Percentiles rank a stretch among this genome's conserved stretches.
These are phyloP conservation scores for Discostella stelligera DNA, from an alignment of 352 stramenopile species.

Conservation along the genomic window DNA sequence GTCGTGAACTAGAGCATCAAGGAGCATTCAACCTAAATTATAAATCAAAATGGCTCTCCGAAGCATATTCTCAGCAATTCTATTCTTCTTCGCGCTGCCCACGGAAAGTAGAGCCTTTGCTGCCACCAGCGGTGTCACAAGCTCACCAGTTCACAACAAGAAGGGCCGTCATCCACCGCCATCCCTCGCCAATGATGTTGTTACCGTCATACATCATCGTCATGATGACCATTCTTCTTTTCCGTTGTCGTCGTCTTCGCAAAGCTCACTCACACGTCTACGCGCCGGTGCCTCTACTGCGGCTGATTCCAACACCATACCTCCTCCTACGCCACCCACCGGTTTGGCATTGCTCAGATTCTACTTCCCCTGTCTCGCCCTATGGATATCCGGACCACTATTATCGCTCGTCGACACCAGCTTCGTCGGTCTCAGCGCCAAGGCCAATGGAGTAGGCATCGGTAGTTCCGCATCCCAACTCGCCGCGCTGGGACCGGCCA, in stretches of 20 bases:
- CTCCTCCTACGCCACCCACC: slow-evolving; percentile 21
- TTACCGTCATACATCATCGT: neutral
- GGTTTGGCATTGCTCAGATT: slow-evolving; percentile 60
- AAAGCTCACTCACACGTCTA: slow-evolving; percentile 13
- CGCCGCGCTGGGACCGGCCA: slow-evolving; percentile 68
- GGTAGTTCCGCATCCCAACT: slow-evolving; percentile 56
- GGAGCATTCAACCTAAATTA: neutral
- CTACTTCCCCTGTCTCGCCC: slow-evolving; percentile 79
- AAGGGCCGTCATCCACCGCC: too few relatives aligned
- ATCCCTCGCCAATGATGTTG: neutral
- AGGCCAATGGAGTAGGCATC: slow-evolving; percentile 45
- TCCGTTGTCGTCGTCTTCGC: neutral
- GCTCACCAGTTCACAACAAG: neutral
- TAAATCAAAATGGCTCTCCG: neutral
- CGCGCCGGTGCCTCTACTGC: slow-evolving; percentile 7
- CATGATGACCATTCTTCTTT: neutral
- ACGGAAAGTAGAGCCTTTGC: slow-evolving; percentile 16
- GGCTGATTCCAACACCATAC: neutral
- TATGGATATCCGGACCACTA: slow-evolving; percentile 83
- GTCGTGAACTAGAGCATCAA: too few relatives aligned
- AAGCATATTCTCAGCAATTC: neutral
- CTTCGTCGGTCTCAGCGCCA: slow-evolving; percentile 76
- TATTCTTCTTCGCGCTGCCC: slow-evolving; percentile 4
- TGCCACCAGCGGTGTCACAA: neutral
- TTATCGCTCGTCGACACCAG: slow-evolving; percentile 83